These are phyloP conservation scores for Lithospermum erythrorhizon DNA, from an alignment of 257 asterid genomes.

Conservation along the genomic window DNA sequence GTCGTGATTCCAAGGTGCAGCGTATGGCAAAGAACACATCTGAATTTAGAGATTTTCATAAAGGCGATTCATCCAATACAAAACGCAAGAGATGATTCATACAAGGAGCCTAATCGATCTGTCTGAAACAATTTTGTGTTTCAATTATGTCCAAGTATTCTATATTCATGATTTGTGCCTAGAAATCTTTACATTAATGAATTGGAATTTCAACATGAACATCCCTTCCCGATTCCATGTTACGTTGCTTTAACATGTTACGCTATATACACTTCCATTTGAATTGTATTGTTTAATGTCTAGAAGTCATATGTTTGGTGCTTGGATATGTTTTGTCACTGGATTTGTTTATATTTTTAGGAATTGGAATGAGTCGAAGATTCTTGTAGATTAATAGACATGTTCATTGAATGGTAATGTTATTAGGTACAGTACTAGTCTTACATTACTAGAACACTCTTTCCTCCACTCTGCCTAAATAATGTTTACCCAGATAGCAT, in stretches of 20 bases:
- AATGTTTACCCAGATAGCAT: no score
- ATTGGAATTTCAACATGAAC: no score
- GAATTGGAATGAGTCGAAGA: no score
- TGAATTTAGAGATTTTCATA: conserved; percentile 38
- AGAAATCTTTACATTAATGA: not conserved
- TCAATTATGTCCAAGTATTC: not conserved
- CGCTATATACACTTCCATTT: not conserved
- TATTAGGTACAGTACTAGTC: no score
- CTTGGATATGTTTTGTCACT: no score
- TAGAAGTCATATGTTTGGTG: no score
- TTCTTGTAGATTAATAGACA: no score
- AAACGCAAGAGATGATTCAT: conserved; percentile 32
- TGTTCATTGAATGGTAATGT: no score
- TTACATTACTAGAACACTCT: no score
- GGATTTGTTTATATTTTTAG: no score
- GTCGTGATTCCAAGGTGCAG: conserved; percentile 40
- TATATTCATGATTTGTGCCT: not conserved
- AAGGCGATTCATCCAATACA: conserved; percentile 27
- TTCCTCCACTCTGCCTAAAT: no score
- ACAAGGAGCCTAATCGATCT: not conserved
- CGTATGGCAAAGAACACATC: conserved; percentile 82
- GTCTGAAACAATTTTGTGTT: not conserved
- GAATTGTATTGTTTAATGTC: no score
- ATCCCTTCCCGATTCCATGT: not conserved
- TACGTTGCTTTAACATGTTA: not conserved